Conservation (phyloP, 129 eudicot genomes). For the Artemisia tridentata region DNA sequence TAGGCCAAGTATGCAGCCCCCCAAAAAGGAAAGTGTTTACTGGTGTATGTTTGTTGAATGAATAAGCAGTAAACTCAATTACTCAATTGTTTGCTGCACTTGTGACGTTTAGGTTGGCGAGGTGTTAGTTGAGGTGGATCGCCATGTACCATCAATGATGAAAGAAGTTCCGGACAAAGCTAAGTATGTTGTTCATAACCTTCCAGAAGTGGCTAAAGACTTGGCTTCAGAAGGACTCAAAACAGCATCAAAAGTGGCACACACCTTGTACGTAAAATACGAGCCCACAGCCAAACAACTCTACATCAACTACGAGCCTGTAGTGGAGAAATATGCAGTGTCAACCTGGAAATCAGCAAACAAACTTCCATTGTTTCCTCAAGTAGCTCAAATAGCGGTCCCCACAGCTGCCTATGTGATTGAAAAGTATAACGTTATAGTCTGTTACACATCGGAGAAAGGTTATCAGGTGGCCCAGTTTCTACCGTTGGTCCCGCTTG, state of each 20-base stretch:
- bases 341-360: constrained; percentile 61
- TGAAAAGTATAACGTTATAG: constrained; percentile 62
- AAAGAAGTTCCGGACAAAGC: constrained; percentile 50
- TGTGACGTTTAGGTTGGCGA: constrained; percentile 62
- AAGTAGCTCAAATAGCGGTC: constrained; percentile 53
- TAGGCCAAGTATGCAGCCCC: too few relatives aligned
- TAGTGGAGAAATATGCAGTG: constrained; percentile 69
- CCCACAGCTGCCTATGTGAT: constrained; percentile 62
- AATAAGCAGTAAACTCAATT: too few relatives aligned
- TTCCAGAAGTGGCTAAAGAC: constrained; percentile 50
- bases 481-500: constrained; percentile 71
- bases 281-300: constrained; percentile 66
- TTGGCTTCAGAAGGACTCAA: constrained; percentile 49
- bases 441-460: constrained; percentile 44
- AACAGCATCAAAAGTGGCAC: constrained; percentile 33
- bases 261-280: constrained; percentile 45
- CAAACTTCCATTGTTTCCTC: constrained; percentile 64
- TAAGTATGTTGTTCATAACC: constrained; percentile 40
- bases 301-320: constrained; percentile 75
- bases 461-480: constrained; percentile 56
- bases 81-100: constrained; percentile 2
- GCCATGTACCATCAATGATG: constrained; percentile 47
- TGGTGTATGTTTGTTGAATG: too few relatives aligned
- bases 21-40: too few relatives aligned
- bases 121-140: constrained; percentile 42